Conservation (phyloP, 169 alveolate species). For the Plasmodium gallinaceum region DNA sequence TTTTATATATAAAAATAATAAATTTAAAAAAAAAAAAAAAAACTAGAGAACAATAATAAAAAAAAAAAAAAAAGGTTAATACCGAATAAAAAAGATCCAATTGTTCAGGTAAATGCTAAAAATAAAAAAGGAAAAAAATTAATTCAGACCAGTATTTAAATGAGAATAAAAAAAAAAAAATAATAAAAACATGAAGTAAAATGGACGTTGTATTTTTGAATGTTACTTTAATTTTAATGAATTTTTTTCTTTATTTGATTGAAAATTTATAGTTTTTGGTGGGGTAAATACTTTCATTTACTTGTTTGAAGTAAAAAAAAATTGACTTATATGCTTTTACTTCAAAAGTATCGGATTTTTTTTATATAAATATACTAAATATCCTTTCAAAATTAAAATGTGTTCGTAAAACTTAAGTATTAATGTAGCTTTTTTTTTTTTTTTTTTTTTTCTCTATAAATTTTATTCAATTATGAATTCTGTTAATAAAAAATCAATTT, state of each 20-base stretch:
- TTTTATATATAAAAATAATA: background rate
- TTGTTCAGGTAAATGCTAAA: slow-evolving; percentile 17
- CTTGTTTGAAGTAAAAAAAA: slow-evolving; percentile 26
- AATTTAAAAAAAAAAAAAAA: background rate
- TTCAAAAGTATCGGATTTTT: background rate
- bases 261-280: slow-evolving; percentile 19
- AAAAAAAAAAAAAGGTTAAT: slow-evolving; percentile 8
- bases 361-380: slow-evolving; percentile 18
- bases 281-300: slow-evolving; percentile 27
- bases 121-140: slow-evolving; percentile 32
- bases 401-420: background rate
- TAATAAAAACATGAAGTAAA: slow-evolving; percentile 33
- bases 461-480: background rate
- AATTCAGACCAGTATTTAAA: background rate
- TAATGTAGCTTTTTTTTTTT: slow-evolving; percentile 30
- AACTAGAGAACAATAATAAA: slow-evolving; percentile 12
- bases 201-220: slow-evolving; percentile 17
- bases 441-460: slow-evolving; percentile 22
- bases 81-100: slow-evolving; percentile 24
- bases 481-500: background rate
- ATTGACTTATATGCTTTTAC: slow-evolving; percentile 1
- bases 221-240: slow-evolving; percentile 22
- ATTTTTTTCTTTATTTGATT: slow-evolving; percentile 30
- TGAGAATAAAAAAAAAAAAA: slow-evolving; percentile 17
- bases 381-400: slow-evolving; percentile 18